These are phyloP conservation scores for Candida easanensis DNA, from an alignment of 805 yeast genomes.

Conservation along the genomic window DNA sequence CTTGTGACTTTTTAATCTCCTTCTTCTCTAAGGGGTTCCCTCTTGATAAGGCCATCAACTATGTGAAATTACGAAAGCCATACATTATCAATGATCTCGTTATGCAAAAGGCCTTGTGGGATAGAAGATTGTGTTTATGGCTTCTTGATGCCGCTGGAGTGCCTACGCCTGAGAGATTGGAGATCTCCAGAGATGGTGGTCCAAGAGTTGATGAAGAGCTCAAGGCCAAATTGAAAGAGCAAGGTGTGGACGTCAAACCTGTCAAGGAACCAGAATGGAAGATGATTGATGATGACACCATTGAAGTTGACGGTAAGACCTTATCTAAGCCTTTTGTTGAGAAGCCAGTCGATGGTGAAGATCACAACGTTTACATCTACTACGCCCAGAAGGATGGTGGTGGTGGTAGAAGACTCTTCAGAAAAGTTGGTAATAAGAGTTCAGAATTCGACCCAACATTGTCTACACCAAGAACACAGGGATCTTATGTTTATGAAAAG, in stretches of 20 bases:
- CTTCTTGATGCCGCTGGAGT: conserved; percentile 79
- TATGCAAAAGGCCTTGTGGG: conserved; percentile 96
- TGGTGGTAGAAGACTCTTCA: conserved; percentile 90
- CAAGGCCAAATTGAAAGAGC: conserved; percentile 50
- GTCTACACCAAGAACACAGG: conserved; percentile 74
- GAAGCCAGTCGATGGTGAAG: conserved; percentile 98
- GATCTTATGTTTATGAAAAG: conserved; percentile 88
- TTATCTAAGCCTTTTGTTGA: conserved; percentile 93
- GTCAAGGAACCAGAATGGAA: conserved; percentile 73
- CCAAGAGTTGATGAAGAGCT: conserved; percentile 77
- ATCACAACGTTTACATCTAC: conserved; percentile 92
- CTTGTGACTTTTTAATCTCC: conserved; percentile 91
- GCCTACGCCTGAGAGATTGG: conserved; percentile 84
- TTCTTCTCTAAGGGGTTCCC: conserved; percentile 98
- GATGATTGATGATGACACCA: conserved; percentile 86
- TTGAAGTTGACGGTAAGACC: conserved; percentile 66
- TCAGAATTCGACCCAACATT: conserved; percentile 91
- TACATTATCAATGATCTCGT: conserved; percentile 83
- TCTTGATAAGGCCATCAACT: conserved; percentile 87
- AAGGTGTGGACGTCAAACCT: conserved; percentile 49
- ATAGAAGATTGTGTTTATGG: conserved; percentile 81
- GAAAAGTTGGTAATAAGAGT: conserved; percentile 95
- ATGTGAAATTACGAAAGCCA: conserved; percentile 87
- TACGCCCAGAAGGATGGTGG: conserved; percentile 90
- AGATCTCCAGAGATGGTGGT: conserved; percentile 95